A percentile compares a stretch with the other conserved stretches of the same genome.
phyloP scores from a whole-genome alignment of 164 flowering plant genomes.

The Vitis rupestris region DNA sequence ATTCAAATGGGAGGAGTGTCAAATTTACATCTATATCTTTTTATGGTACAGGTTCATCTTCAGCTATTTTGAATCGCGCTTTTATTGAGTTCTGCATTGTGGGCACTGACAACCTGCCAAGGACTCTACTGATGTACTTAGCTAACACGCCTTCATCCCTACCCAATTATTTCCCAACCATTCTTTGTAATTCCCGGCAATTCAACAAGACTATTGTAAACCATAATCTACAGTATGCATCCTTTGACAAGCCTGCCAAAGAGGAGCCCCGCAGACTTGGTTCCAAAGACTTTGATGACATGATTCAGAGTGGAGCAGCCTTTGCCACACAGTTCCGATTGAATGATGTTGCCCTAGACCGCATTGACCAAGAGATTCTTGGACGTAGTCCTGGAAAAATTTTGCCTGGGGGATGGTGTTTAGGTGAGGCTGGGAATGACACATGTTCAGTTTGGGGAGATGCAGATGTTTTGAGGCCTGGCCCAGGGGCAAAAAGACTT shows the following conservation, averaged over 20 bases:
- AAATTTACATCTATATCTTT: not conserved
- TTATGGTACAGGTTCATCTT: conserved; percentile 62
- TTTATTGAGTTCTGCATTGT: conserved; percentile 74
- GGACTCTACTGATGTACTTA: conserved; percentile 82
- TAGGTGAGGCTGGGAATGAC: conserved; percentile 50
- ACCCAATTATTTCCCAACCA: conserved; percentile 75
- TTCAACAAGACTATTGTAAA: conserved; percentile 70
- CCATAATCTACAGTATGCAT: conserved; percentile 54
- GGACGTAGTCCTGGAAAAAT: conserved; percentile 43
- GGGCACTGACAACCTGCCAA: conserved; percentile 86
- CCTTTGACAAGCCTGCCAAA: conserved; percentile 33
- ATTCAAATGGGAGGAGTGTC: no score
- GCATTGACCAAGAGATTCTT: conserved; percentile 66
- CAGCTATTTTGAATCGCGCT: conserved; percentile 64
- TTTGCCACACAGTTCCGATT: conserved; percentile 56
- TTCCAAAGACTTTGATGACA: conserved; percentile 43
- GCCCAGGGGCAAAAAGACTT: conserved; percentile 74
- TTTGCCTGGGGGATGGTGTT: conserved; percentile 97
- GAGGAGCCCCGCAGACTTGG: conserved; percentile 37
- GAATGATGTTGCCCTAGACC: conserved; percentile 69
- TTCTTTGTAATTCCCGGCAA: conserved; percentile 65
- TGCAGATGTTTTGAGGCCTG: conserved; percentile 75
- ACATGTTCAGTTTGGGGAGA: conserved; percentile 78
- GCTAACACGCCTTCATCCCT: conserved; percentile 73
- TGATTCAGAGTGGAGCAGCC: conserved; percentile 78